Conservation (phyloP, 2,329 filamentous ascomycete species). For the Nemania diffusa region DNA sequence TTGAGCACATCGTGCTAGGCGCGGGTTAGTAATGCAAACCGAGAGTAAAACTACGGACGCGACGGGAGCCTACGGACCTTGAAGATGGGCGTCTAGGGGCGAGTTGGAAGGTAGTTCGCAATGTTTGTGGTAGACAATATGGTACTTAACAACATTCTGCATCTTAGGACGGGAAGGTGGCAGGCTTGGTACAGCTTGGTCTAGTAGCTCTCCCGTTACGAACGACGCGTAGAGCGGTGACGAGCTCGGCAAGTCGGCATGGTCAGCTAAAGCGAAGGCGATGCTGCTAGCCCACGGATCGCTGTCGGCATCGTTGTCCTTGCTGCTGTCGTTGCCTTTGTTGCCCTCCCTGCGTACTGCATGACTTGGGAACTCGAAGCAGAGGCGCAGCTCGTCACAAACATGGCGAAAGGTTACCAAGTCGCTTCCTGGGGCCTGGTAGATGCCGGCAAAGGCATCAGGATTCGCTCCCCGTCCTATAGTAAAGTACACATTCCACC, state of each 20-base stretch:
- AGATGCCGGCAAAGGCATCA: conserved; percentile 11
- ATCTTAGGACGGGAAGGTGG: neutral
- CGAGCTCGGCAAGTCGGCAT: neutral
- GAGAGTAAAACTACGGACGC: neutral
- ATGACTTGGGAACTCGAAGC: conserved; percentile 13
- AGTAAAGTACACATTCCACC: conserved; percentile 20
- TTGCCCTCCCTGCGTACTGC: no score
- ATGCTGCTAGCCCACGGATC: no score
- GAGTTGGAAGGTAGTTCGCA: conserved; percentile 11
- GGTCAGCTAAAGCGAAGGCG: conserved; percentile 21
- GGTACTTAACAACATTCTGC: conserved; percentile 5
- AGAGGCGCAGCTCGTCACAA: conserved; percentile 24
- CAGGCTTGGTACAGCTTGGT: conserved; percentile 11
- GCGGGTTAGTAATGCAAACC: conserved; percentile 10
- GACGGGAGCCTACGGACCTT: conserved; percentile 7
- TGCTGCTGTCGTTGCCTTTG: neutral
- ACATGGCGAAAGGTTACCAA: conserved; percentile 24
- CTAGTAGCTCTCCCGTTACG: neutral
- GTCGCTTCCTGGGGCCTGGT: neutral
- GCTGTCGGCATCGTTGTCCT: conserved; percentile 10
- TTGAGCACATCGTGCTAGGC: conserved; percentile 14
- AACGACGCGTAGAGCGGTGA: neutral
- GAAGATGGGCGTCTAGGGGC: conserved; percentile 14
- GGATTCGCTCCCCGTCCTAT: conserved; percentile 6
- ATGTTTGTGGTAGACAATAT: conserved; percentile 5